Evolutionary conservation across 31 red algal species (phyloP).

Genomic region (Odonthalia washingtoniensis): DNA sequence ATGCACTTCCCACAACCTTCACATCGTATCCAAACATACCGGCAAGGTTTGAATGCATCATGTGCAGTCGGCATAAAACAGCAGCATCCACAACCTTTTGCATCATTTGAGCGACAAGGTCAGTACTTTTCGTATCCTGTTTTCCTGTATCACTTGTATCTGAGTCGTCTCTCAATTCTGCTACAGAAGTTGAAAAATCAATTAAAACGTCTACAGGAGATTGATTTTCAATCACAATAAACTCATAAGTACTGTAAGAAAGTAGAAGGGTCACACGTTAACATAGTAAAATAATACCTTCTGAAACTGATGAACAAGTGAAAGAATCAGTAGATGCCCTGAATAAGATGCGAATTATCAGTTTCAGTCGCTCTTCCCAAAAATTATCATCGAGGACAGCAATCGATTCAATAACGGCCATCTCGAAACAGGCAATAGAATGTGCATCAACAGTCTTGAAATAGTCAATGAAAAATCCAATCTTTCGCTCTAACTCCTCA

Average conservation of each 20-base stretch:
- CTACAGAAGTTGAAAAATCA: no score
- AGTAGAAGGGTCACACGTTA: slow-evolving; percentile 65
- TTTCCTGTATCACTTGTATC: no score
- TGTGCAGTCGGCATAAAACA: neutral
- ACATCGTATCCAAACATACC: neutral
- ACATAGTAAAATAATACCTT: slow-evolving; percentile 83
- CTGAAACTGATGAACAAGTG: slow-evolving; percentile 71
- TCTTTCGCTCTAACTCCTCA: slow-evolving; percentile 60
- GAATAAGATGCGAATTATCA: slow-evolving; percentile 81
- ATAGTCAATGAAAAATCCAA: slow-evolving; percentile 85
- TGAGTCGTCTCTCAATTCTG: no score
- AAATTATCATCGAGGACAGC: slow-evolving; percentile 64
- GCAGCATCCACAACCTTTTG: neutral
- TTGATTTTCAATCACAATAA: slow-evolving; percentile 36
- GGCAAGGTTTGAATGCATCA: neutral
- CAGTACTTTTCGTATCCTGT: no score
- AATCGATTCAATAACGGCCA: slow-evolving; percentile 72
- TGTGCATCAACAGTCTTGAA: slow-evolving; percentile 79
- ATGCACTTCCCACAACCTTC: neutral
- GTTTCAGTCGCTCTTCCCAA: slow-evolving; percentile 68
- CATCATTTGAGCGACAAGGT: no score
- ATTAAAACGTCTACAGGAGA: no score
- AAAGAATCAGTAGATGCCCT: slow-evolving; percentile 67
- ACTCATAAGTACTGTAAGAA: slow-evolving; percentile 32
- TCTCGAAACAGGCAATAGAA: slow-evolving; percentile 75